Evolutionary conservation across 306 rosid species (phyloP).

Genomic region (Begonia masoniana): DNA sequence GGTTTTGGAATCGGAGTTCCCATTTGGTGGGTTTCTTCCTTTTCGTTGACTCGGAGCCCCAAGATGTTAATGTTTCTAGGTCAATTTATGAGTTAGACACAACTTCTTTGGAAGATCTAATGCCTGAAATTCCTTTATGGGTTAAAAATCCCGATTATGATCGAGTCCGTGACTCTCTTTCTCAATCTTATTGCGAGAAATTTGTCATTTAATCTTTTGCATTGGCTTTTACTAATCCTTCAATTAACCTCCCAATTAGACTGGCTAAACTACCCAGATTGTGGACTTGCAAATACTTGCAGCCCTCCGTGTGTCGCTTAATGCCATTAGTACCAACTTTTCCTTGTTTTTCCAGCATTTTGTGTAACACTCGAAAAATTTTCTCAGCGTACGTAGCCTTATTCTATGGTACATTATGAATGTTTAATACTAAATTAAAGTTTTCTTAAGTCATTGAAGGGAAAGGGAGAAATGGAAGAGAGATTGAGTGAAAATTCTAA

Average conservation of each 20-base stretch:
- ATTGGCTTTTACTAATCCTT: too few relatives aligned
- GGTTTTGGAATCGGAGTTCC: slow-evolving; percentile 78
- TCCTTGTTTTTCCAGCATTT: slow-evolving; percentile 84
- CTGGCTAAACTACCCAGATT: slow-evolving; percentile 79
- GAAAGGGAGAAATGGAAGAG: too few relatives aligned
- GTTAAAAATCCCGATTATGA: slow-evolving; percentile 73
- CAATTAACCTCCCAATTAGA: slow-evolving; percentile 38
- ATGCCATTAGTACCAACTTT: slow-evolving; percentile 83
- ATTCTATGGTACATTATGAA: too few relatives aligned
- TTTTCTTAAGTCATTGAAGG: too few relatives aligned
- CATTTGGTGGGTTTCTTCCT: slow-evolving; percentile 63
- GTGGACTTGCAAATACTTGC: slow-evolving; percentile 75
- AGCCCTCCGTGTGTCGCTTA: slow-evolving; percentile 46
- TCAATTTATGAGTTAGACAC: slow-evolving; percentile 70
- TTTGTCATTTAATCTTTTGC: too few relatives aligned
- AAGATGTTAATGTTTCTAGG: slow-evolving; percentile 31
- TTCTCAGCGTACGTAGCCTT: too few relatives aligned
- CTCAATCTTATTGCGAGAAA: too few relatives aligned
- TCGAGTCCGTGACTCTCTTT: slow-evolving; percentile 41
- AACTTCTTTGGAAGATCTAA: slow-evolving; percentile 48
- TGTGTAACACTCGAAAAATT: too few relatives aligned
- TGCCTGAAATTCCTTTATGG: slow-evolving; percentile 83
- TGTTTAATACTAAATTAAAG: too few relatives aligned
- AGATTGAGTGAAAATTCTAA: too few relatives aligned
- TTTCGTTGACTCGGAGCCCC: slow-evolving; percentile 53